Conservation (phyloP, 2,329 filamentous ascomycete genomes). For the Lachnellula arida region DNA sequence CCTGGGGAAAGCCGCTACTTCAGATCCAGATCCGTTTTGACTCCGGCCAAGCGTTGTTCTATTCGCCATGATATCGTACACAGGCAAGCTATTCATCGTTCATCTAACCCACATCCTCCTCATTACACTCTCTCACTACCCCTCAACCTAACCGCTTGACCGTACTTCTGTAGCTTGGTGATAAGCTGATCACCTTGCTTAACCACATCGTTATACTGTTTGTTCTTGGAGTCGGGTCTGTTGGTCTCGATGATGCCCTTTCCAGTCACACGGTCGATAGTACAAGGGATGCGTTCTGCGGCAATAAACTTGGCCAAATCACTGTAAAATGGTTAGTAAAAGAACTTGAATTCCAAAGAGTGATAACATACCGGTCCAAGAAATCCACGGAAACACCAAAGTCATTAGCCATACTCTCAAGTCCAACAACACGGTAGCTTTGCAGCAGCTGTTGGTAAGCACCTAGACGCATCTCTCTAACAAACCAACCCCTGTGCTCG, state of each 20-base stretch:
- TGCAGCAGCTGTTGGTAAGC: constrained; percentile 96
- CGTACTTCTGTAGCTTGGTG: constrained; percentile 99
- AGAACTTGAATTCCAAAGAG: neutral
- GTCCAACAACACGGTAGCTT: constrained; percentile 94
- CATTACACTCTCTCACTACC: constrained; percentile 84
- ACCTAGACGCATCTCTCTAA: constrained; percentile 94
- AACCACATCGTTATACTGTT: constrained; percentile 97
- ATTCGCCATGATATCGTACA: constrained; percentile 25
- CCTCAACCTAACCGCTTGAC: constrained; percentile 87
- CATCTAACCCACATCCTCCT: constrained; percentile 1
- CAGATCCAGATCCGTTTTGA: neutral
- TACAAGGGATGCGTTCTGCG: constrained; percentile 88
- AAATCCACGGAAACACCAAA: constrained; percentile 98
- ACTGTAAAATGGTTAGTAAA: constrained; percentile 41
- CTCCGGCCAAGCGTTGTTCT: constrained; percentile 4
- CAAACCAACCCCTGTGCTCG: constrained; percentile 96
- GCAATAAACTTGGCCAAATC: constrained; percentile 97
- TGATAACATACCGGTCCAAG: constrained; percentile 70
- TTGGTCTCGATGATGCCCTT: constrained; percentile 98
- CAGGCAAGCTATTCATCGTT: constrained; percentile 10
- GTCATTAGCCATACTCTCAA: constrained; percentile 94
- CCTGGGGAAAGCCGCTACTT: no score
- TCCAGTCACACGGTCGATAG: constrained; percentile 93
- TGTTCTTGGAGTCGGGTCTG: constrained; percentile 97
- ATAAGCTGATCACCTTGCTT: constrained; percentile 97